Evolutionary conservation across 768 basidiomycete species (phyloP).

Genomic region (Pleurotus ostreatus): DNA sequence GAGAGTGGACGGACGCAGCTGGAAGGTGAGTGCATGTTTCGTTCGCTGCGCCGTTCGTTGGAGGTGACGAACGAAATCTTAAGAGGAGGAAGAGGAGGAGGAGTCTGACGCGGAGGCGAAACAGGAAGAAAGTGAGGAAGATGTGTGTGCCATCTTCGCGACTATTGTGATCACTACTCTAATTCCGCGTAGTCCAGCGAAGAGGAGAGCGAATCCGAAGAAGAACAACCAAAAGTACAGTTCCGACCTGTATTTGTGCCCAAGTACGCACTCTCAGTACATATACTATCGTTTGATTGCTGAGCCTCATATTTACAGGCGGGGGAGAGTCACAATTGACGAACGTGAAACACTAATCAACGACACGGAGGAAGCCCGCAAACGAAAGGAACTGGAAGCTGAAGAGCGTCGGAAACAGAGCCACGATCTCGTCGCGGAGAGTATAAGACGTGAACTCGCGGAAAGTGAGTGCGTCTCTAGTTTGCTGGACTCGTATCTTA

Average conservation of each 20-base stretch:
- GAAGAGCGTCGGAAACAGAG: constrained; percentile 86
- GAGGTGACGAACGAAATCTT: constrained; percentile 10
- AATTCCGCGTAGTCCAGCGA: constrained; percentile 68
- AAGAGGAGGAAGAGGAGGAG: constrained; percentile 47
- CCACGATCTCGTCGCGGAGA: constrained; percentile 92
- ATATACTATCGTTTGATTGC: not conserved
- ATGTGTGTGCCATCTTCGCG: constrained; percentile 13
- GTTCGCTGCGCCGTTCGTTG: constrained; percentile 1
- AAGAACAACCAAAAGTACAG: constrained; percentile 66
- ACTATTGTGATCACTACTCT: constrained; percentile 12
- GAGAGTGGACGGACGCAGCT: constrained; percentile 73
- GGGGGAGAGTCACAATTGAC: constrained; percentile 67
- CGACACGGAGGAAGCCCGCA: constrained; percentile 72
- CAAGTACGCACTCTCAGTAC: constrained; percentile 55
- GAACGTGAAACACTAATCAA: constrained; percentile 65
- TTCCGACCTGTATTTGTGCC: constrained; percentile 94
- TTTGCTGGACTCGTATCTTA: not conserved
- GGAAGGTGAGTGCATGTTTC: constrained; percentile 27
- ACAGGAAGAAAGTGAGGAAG: constrained; percentile 33
- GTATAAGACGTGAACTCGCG: constrained; percentile 84
- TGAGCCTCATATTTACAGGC: constrained; percentile 38
- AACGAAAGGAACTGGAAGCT: constrained; percentile 66
- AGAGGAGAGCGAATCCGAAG: constrained; percentile 77
- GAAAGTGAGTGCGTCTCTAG: constrained; percentile 63
- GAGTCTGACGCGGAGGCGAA: constrained; percentile 28